Evolutionary conservation across 1,139 yeast genomes (phyloP).

Genomic region (Sugiyamaella castrensis): DNA sequence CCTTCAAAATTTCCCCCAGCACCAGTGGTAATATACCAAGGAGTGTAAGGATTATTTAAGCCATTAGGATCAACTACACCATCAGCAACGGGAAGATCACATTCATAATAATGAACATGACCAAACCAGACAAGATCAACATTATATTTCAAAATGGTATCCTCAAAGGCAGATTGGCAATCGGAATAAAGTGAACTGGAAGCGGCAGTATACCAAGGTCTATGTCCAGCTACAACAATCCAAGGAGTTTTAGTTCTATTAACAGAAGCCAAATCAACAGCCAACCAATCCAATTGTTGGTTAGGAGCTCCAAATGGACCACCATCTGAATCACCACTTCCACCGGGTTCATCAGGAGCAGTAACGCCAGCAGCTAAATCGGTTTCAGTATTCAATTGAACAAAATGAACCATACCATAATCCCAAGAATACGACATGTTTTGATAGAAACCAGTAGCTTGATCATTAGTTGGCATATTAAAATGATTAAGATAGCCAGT

Average conservation of each 20-base stretch:
- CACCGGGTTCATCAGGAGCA: constrained; percentile 27
- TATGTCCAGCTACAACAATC: constrained; percentile 34
- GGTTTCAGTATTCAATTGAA: constrained; percentile 28
- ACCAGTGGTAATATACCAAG: constrained; percentile 27
- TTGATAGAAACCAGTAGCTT: constrained; percentile 20
- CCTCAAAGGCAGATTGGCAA: constrained; percentile 28
- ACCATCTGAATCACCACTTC: constrained; percentile 23
- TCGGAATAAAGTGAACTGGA: constrained; percentile 19
- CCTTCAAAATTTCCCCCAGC: constrained; percentile 28
- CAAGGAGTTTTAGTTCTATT: constrained; percentile 30
- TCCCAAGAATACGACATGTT: constrained; percentile 33
- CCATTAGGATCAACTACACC: constrained; percentile 23
- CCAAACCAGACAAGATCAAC: constrained; percentile 27
- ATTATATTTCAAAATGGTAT: constrained; percentile 23
- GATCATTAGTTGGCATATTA: constrained; percentile 27
- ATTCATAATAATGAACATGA: constrained; percentile 24
- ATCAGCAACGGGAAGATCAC: constrained; percentile 21
- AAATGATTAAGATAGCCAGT: constrained; percentile 28
- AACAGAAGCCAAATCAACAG: constrained; percentile 42
- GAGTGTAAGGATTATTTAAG: constrained; percentile 24
- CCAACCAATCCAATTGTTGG: constrained; percentile 37
- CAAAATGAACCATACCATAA: constrained; percentile 30
- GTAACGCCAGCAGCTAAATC: constrained; percentile 26
- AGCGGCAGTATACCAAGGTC: constrained; percentile 33
- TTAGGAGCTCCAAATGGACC: constrained; percentile 31